Conservation (phyloP, 495 filamentous ascomycete species). For the Aspergillus nanangensis region DNA sequence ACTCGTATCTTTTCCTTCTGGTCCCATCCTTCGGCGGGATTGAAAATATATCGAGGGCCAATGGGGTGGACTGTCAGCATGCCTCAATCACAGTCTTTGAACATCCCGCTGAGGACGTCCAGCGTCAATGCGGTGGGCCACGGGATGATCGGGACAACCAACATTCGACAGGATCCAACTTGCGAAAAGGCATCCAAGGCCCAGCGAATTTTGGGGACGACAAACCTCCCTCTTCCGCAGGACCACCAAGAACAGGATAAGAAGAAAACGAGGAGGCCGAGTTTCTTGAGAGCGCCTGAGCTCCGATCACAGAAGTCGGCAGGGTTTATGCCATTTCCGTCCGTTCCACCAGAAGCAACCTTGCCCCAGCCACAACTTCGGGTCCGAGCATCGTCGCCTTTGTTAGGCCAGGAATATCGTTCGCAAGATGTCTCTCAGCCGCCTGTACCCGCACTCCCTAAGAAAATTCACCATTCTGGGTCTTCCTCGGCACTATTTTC, state of each 20-base stretch:
- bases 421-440: constrained; percentile 19
- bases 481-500: constrained; percentile 35
- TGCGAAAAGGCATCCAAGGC: constrained; percentile 28
- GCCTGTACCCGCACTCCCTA: constrained; percentile 22
- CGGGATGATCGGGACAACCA: constrained; percentile 12
- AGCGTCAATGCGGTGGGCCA: constrained; percentile 19
- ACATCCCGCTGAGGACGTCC: constrained; percentile 26
- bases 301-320: constrained; percentile 16
- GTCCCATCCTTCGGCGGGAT: too few species aligned
- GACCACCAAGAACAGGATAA: constrained; percentile 18
- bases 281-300: constrained; percentile 27
- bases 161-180: constrained; percentile 13
- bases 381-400: constrained; percentile 40
- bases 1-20: neutral
- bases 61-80: constrained; percentile 4
- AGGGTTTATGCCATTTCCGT: constrained; percentile 25
- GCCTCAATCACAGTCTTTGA: constrained; percentile 19
- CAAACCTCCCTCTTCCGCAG: constrained; percentile 22
- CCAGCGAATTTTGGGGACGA: constrained; percentile 34
- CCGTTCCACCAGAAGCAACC: constrained; percentile 11
- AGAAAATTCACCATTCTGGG: constrained; percentile 31
- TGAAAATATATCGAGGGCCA: too few species aligned
- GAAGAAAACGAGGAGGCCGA: constrained; percentile 19
- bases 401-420: constrained; percentile 35
- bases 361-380: constrained; percentile 29